Conservation (phyloP, 441 rosid genomes). For the Adansonia rubrostipa region DNA sequence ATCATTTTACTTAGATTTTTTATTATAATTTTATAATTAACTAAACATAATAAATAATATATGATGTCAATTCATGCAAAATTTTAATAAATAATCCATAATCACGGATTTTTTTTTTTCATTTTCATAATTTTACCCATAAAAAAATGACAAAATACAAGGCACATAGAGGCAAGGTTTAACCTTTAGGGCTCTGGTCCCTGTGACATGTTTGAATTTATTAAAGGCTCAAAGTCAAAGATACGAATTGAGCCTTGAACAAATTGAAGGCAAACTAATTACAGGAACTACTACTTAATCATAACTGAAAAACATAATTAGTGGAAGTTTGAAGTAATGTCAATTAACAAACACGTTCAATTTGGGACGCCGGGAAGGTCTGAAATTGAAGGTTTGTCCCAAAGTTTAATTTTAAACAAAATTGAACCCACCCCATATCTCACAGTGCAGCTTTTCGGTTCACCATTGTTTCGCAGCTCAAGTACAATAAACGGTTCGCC, state of each 20-base stretch:
- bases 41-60: too few species aligned
- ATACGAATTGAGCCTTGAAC: too few species aligned
- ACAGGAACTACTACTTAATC: background rate
- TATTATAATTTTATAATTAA: too few species aligned
- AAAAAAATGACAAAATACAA: background rate
- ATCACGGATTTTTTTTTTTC: background rate
- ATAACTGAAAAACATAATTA: background rate
- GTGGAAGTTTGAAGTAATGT: slow-evolving; percentile 1
- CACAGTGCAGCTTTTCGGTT: slow-evolving; percentile 72
- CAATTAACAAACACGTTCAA: slow-evolving; percentile 3
- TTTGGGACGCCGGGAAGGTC: slow-evolving; percentile 21
- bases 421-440: slow-evolving; percentile 43
- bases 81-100: too few species aligned
- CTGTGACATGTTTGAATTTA: too few species aligned
- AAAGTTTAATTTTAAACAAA: background rate
- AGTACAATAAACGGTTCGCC: slow-evolving; percentile 36
- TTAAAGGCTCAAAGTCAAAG: too few species aligned
- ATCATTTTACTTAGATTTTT: too few species aligned
- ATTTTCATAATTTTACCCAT: background rate
- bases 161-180: background rate
- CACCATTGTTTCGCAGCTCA: slow-evolving; percentile 72
- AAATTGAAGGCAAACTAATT: too few species aligned
- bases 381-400: background rate
- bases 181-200: background rate
- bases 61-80: too few species aligned